Evolutionary conservation across 345 rosid genomes (phyloP), one percentile per base, ranked within the genome.

Genomic region (Eucalyptus cladocalyx): DNA sequence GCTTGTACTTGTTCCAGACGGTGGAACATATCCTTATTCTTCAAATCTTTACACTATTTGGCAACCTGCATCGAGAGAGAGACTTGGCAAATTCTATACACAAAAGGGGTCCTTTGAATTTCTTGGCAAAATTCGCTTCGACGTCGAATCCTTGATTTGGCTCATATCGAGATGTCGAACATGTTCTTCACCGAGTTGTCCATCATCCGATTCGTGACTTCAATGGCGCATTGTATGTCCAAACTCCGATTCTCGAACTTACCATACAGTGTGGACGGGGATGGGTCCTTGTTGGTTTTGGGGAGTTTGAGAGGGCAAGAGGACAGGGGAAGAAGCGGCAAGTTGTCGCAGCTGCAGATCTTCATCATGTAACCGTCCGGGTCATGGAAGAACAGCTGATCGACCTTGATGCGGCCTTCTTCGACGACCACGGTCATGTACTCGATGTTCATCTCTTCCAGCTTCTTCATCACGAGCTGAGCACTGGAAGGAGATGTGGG

Each of bases 321-420:
- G 51, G 95, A 87, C 80, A 93, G 89, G 12, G 95, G 95, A 65
- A 94, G 91, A 51, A 89, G 90, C 0, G 94, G 94, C 37, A 94
- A 89, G 83, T 94, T 94, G 54, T 94, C 88, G 26, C 94, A 94
- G 87, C 86, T 90, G 90, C 90, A 56, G 47, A 90, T 90, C 90
- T 90, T 88, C 40, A 90, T 88, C 91, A 62, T 94, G 92, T 92
- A 90, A 56, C 95, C 95, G 80, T 94, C 95, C 2, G 93, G 95
- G 45, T 94, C 95, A 28, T 94, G 95, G 87, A 91, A 94, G 92
- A 94, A 94, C 50, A 94, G 91, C 88, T 94, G 95, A 45, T 94
- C 93, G 47, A 94, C 95, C 18, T 76, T 88, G 51, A 94, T 90
- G 50, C 95, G 93, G 42, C 93, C 93, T 87, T 94, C 95, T 49